phyloP scores from a whole-genome alignment of 805 yeast genomes.

The Spathaspora sp. region DNA sequence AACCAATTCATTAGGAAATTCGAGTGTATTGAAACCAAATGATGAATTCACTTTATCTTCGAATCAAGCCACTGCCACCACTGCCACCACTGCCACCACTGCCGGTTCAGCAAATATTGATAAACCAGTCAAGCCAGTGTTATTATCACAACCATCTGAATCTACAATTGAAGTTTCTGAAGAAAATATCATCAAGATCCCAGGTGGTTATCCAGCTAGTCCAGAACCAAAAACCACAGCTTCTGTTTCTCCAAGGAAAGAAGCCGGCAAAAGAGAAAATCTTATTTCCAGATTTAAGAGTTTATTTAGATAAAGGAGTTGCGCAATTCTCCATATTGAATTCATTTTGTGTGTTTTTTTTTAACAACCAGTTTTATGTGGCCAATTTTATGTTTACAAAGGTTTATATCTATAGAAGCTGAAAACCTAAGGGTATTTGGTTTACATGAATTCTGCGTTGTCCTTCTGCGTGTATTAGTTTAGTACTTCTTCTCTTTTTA shows the following conservation, averaged over 20 bases:
- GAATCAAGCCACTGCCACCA: neutral
- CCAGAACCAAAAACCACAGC: constrained; percentile 3
- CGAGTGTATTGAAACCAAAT: constrained; percentile 2
- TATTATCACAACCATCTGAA: constrained; percentile 44
- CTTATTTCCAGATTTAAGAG: constrained; percentile 29
- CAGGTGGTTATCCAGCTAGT: constrained; percentile 14
- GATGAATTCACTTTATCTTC: constrained; percentile 3
- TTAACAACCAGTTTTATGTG: neutral
- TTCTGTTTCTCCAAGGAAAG: constrained; percentile 3
- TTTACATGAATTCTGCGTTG: neutral
- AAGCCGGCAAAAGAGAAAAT: constrained; percentile 17
- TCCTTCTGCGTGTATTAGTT: neutral
- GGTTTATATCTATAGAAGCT: neutral
- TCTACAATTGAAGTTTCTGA: constrained; percentile 4
- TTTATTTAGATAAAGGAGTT: constrained; percentile 21
- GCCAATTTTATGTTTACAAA: neutral
- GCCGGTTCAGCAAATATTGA: neutral
- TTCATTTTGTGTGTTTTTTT: neutral
- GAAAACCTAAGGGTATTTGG: neutral
- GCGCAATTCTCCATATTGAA: neutral
- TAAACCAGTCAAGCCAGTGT: constrained; percentile 47
- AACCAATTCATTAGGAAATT: constrained; percentile 16
- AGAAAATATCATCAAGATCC: constrained; percentile 12
- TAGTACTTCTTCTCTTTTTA: neutral
- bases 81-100: neutral